Evolutionary conservation across 2,329 filamentous ascomycete genomes (phyloP).

Genomic region (Scedosporium apiospermum): DNA sequence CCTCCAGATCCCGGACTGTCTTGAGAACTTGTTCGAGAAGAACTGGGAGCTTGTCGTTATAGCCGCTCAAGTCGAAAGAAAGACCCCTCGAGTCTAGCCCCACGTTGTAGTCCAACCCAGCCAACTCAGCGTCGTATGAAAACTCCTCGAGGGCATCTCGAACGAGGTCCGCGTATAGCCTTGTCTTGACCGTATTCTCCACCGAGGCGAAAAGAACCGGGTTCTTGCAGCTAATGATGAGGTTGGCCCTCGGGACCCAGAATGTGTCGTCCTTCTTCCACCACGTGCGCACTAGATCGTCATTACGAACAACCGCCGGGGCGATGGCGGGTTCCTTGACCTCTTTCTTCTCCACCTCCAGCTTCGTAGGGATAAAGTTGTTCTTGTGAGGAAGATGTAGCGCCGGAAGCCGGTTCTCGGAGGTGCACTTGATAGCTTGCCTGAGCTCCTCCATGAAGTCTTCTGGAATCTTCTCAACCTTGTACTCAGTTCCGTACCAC

Average conservation of each 20-base stretch:
- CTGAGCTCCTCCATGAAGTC: constrained; percentile 66
- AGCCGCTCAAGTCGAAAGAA: constrained; percentile 72
- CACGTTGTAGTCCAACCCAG: constrained; percentile 79
- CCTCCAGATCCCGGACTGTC: constrained; percentile 73
- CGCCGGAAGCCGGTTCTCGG: constrained; percentile 52
- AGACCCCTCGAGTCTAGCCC: constrained; percentile 62
- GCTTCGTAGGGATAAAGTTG: constrained; percentile 86
- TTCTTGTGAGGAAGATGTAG: constrained; percentile 87
- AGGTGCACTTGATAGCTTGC: constrained; percentile 48
- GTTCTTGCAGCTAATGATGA: constrained; percentile 72
- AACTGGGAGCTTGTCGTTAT: constrained; percentile 92
- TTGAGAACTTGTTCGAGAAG: constrained; percentile 80
- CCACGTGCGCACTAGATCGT: constrained; percentile 74
- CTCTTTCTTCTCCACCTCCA: constrained; percentile 92
- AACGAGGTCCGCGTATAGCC: constrained; percentile 76
- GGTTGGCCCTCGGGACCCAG: constrained; percentile 91
- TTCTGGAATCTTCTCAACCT: constrained; percentile 65
- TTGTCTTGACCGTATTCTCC: constrained; percentile 66
- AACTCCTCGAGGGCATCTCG: constrained; percentile 86
- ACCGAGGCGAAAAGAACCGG: constrained; percentile 72
- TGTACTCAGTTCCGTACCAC: constrained; percentile 97
- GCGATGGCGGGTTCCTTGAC: constrained; percentile 63
- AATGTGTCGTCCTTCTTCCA: constrained; percentile 98
- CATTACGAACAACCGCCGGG: constrained; percentile 78
- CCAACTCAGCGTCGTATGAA: constrained; percentile 90